Evolutionary conservation across 2,329 filamentous ascomycete genomes (phyloP).

Genomic region (Beauveria sp.): DNA sequence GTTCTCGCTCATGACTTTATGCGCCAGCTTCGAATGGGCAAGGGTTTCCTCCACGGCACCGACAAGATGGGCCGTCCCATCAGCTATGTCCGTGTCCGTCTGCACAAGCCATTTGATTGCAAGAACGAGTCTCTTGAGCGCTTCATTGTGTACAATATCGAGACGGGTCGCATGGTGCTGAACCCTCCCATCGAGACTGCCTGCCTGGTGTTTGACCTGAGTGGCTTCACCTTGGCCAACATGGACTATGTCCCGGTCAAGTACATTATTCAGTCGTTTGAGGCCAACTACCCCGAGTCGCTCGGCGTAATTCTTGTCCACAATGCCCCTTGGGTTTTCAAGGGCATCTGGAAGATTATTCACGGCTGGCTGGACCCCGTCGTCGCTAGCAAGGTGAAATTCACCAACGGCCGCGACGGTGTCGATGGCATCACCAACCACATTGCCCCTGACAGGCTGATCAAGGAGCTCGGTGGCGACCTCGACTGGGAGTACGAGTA

Average conservation of each 20-base stretch:
- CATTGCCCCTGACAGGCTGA: conserved; percentile 36
- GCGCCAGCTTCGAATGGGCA: conserved; percentile 29
- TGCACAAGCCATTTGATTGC: conserved; percentile 25
- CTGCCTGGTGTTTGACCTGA: conserved; percentile 64
- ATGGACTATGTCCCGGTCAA: conserved; percentile 73
- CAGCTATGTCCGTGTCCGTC: conserved; percentile 27
- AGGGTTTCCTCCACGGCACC: conserved; percentile 29
- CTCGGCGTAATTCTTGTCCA: conserved; percentile 64
- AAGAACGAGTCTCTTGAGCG: conserved; percentile 27
- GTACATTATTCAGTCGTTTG: conserved; percentile 73
- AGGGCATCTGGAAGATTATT: conserved; percentile 52
- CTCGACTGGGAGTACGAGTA: conserved; percentile 69
- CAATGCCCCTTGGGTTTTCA: conserved; percentile 68
- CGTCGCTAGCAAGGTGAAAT: conserved; percentile 64
- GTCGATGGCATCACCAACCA: conserved; percentile 42
- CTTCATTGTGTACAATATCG: conserved; percentile 33
- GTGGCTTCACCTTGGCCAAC: conserved; percentile 60
- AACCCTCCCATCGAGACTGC: conserved; percentile 15
- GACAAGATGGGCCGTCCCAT: conserved; percentile 29
- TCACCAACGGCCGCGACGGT: conserved; percentile 55
- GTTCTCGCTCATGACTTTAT: conserved; percentile 22
- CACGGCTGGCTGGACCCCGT: conserved; percentile 70
- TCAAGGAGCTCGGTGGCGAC: conserved; percentile 56
- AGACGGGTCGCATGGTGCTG: conserved; percentile 20
- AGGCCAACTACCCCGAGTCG: conserved; percentile 70